phyloP scores from a whole-genome alignment of 306 rosid species.

The Myrica gale region DNA sequence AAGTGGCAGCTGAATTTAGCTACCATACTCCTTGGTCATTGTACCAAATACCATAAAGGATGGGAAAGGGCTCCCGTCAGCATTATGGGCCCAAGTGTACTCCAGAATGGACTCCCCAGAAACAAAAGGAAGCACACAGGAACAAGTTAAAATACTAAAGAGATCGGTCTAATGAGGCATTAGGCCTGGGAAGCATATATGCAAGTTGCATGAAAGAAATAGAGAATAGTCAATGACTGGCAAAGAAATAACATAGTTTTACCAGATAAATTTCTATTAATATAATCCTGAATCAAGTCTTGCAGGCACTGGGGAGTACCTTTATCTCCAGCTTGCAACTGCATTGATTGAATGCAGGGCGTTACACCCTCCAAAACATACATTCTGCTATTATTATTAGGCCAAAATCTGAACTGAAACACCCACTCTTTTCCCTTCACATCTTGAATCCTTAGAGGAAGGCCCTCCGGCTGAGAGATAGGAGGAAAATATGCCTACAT shows the following conservation, averaged over 20 bases:
- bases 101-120: neutral
- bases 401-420: conserved; percentile 99
- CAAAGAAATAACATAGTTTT: neutral
- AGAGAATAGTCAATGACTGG: neutral
- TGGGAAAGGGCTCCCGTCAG: neutral
- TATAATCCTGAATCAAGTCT: neutral
- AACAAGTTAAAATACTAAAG: neutral
- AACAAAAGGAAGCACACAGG: neutral
- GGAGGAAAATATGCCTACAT: conserved; percentile 96
- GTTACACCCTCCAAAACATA: conserved; percentile 98
- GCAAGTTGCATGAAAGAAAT: neutral
- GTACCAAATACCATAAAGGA: neutral
- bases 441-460: conserved; percentile 93
- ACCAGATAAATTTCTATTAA: neutral
- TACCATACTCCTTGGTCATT: neutral
- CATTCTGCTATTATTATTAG: conserved; percentile 99
- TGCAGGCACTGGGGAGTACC: conserved; percentile 46
- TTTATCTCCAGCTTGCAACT: conserved; percentile 98
- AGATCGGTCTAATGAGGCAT: neutral
- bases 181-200: neutral
- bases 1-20: neutral
- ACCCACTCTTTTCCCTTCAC: conserved; percentile 99
- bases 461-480: conserved; percentile 99
- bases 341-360: conserved; percentile 99
- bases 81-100: neutral